Conservation (phyloP, 2,329 filamentous ascomycete species). For the Xylariaceae sp. region DNA sequence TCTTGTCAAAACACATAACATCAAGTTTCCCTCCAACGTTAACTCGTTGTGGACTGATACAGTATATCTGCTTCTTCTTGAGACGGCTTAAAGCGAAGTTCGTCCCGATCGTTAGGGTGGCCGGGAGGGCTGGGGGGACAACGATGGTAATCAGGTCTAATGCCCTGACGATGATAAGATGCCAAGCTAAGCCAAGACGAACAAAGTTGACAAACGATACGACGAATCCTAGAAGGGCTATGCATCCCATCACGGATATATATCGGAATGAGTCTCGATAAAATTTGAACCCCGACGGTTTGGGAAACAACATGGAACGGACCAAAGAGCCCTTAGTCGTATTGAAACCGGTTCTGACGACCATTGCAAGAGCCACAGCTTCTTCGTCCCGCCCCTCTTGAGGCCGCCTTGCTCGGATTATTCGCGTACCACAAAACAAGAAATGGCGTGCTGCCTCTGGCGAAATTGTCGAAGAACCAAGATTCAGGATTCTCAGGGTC, state of each 20-base stretch:
- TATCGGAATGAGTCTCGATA: conserved; percentile 97
- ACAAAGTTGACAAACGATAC: conserved; percentile 94
- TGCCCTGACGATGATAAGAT: conserved; percentile 85
- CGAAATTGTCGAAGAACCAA: conserved; percentile 76
- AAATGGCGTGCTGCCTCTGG: conserved; percentile 84
- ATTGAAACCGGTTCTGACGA: conserved; percentile 92
- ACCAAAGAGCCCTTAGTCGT: conserved; percentile 96
- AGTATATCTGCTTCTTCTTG: conserved; percentile 89
- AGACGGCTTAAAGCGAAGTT: conserved; percentile 88
- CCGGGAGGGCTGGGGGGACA: conserved; percentile 89
- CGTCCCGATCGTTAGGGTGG: conserved; percentile 91
- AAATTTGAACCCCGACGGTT: conserved; percentile 97
- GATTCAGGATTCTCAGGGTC: conserved; percentile 69
- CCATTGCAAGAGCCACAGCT: conserved; percentile 85
- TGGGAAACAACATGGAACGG: conserved; percentile 96
- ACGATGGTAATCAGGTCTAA: conserved; percentile 97
- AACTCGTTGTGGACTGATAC: conserved; percentile 94
- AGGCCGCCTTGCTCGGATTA: conserved; percentile 83
- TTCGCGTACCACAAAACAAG: conserved; percentile 91
- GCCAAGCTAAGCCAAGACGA: conserved; percentile 76
- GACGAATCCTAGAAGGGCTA: conserved; percentile 82
- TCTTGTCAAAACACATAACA: conserved; percentile 97
- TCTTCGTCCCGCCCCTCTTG: conserved; percentile 84
- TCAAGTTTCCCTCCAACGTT: conserved; percentile 96
- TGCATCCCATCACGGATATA: conserved; percentile 89